Evolutionary conservation across 1,139 yeast species (phyloP).

Genomic region (Kluyveromyces marxianus): DNA sequence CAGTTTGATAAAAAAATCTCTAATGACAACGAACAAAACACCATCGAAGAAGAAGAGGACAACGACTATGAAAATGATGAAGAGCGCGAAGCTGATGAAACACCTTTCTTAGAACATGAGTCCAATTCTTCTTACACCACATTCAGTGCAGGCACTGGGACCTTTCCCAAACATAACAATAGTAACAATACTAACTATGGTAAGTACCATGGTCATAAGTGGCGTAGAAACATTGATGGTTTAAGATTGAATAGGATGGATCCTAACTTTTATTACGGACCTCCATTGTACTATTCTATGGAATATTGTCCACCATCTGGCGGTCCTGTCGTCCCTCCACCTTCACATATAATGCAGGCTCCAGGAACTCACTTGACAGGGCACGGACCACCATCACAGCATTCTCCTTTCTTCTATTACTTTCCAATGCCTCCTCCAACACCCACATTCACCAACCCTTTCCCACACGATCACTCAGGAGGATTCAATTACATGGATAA

Average conservation of each 20-base stretch:
- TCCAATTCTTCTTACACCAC: constrained; percentile 7
- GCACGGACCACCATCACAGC: constrained; percentile 14
- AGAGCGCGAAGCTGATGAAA: constrained; percentile 1
- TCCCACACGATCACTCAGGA: constrained; percentile 9
- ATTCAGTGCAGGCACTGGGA: constrained; percentile 5
- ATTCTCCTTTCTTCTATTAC: constrained; percentile 26
- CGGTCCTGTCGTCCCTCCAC: constrained; percentile 15
- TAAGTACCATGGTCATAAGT: constrained; percentile 10
- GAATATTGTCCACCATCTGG: constrained; percentile 19
- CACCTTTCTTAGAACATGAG: constrained; percentile 2
- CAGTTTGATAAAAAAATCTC: background rate
- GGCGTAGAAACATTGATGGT: constrained; percentile 5
- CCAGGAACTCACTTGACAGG: constrained; percentile 4
- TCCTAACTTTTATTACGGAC: constrained; percentile 24
- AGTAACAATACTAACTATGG: background rate
- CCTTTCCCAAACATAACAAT: background rate
- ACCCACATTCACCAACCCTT: constrained; percentile 4
- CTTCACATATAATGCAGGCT: constrained; percentile 7
- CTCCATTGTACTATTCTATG: constrained; percentile 26
- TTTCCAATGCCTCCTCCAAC: constrained; percentile 28
- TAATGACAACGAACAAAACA: constrained; percentile 1
- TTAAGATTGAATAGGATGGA: constrained; percentile 7
- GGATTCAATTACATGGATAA: background rate
- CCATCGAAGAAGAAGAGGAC: constrained; percentile 5
- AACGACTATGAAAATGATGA: constrained; percentile 1